Evolutionary conservation across 108 stramenopile species (phyloP).

Genomic region (Chaetoceros tenuissimus): DNA sequence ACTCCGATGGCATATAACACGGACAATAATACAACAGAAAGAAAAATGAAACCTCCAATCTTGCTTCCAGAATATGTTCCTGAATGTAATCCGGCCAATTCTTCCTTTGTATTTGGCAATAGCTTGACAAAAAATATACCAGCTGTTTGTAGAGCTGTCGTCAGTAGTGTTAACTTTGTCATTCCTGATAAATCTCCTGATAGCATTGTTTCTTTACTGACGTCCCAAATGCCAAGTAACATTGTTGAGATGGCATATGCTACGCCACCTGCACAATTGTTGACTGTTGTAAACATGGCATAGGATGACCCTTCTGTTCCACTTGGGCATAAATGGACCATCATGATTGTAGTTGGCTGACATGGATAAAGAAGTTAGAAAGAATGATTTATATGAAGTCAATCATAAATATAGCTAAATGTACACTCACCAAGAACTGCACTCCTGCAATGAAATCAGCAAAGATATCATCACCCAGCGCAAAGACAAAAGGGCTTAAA

Average conservation of each 20-base stretch:
- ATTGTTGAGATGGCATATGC: conserved; percentile 48
- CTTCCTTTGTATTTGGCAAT: conserved; percentile 72
- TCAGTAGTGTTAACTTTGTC: conserved; percentile 64
- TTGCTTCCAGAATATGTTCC: conserved; percentile 35
- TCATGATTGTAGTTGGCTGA: conserved; percentile 68
- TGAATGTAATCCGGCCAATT: conserved; percentile 41
- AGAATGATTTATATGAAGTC: neutral
- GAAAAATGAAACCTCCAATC: conserved; percentile 68
- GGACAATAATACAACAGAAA: conserved; percentile 51
- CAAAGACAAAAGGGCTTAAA: conserved; percentile 60
- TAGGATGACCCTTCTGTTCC: conserved; percentile 77
- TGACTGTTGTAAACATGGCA: conserved; percentile 83
- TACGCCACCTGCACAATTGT: conserved; percentile 53
- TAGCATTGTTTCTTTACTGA: conserved; percentile 54
- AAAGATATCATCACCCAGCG: conserved; percentile 81
- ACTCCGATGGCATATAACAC: conserved; percentile 71
- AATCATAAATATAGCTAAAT: neutral
- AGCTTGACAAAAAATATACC: conserved; percentile 63
- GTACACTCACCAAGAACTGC: conserved; percentile 37
- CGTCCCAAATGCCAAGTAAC: conserved; percentile 69
- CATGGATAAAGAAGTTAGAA: neutral
- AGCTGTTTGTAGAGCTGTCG: conserved; percentile 59
- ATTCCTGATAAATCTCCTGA: conserved; percentile 51
- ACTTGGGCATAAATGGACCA: conserved; percentile 72
- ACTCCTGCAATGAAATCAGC: conserved; percentile 70